Evolutionary conservation across 2,329 filamentous ascomycete genomes (phyloP), one percentile per base, ranked within the genome.

Genomic region (Talaromyces sp.): DNA sequence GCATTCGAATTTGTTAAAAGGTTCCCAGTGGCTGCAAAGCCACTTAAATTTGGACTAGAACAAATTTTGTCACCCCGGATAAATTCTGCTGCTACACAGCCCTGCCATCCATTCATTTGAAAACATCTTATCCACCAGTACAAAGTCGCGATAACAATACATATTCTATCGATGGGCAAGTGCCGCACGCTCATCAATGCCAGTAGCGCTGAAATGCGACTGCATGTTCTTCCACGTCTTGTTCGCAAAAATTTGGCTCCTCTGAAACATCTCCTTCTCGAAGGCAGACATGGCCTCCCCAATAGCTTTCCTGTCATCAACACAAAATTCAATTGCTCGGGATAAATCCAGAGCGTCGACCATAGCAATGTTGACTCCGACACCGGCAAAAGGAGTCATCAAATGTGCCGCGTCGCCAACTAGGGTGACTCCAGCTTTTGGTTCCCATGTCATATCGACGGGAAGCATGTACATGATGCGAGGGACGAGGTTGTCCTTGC

Each of bases 401-500:
- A 69, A 59, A 43, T 58, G 52, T 13, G 62, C 62, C 2, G 62
- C 62, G 31, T 63, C 62, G 6, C 62, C 62, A 11, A 63, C 17
- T 2, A 63, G 35, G 7, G 62, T 63, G n/a, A 64, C 52, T 3
- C 61, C 61, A 43, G 50, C 6, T 57, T 25, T 22, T 25, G 50
- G 27, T 25, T 43, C 25, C 61, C 61, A 63, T 35, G 22, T 58
- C 10, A 49, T 57, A 31, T 41, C 52, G 15, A 58, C 27, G 2
- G 61, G 61, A n/a, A 63, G 50, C 52, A 47, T 57, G 52, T 63
- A 63, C 15, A 63, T 25, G 4, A 52, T 7, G 17, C 61, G 50
- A 45, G 62, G 64, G 45, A 65, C 56, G 2, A 66, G 58, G 25
- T 69, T 68, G 5, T 86, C 87, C 15, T 78, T 79, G 72, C 50